These are phyloP conservation scores for Magnolia sinica DNA, from an alignment of 164 flowering plant species.

Conservation along the genomic window DNA sequence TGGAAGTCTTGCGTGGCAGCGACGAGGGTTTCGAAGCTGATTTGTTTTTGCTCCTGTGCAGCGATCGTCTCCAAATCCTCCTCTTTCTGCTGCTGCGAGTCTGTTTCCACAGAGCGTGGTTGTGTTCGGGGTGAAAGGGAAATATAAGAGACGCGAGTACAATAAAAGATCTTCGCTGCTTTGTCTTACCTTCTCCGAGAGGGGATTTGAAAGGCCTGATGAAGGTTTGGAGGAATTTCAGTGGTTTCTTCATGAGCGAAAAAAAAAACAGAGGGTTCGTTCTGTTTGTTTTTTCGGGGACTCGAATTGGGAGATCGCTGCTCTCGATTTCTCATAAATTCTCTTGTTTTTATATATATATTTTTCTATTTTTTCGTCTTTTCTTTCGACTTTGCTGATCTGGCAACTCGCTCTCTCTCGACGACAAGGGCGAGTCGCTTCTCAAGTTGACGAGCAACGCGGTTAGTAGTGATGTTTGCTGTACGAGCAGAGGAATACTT, in stretches of 20 bases:
- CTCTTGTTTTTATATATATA: no score
- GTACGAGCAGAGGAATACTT: no score
- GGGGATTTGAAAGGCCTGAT: constrained; percentile 39
- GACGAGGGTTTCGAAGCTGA: constrained; percentile 49
- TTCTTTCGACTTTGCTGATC: no score
- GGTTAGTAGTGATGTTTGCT: no score
- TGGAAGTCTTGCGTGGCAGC: constrained; percentile 75
- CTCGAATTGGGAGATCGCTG: no score
- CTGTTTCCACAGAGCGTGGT: neutral
- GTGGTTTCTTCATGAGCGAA: neutral
- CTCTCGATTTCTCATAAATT: no score
- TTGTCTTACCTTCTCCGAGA: constrained; percentile 36
- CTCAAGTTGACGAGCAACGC: no score
- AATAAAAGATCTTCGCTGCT: neutral
- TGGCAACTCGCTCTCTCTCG: no score
- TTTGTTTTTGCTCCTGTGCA: constrained; percentile 64
- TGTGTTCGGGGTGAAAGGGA: neutral
- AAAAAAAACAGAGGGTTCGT: no score
- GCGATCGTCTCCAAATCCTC: constrained; percentile 74
- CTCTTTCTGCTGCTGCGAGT: constrained; percentile 22
- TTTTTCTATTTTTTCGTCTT: no score
- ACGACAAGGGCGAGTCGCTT: no score
- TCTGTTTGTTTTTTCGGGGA: no score
- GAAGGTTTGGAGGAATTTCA: constrained; percentile 36
- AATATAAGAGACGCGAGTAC: neutral